Evolutionary conservation across 306 rosid species (phyloP).

Genomic region (Pyrus bretschneideri): DNA sequence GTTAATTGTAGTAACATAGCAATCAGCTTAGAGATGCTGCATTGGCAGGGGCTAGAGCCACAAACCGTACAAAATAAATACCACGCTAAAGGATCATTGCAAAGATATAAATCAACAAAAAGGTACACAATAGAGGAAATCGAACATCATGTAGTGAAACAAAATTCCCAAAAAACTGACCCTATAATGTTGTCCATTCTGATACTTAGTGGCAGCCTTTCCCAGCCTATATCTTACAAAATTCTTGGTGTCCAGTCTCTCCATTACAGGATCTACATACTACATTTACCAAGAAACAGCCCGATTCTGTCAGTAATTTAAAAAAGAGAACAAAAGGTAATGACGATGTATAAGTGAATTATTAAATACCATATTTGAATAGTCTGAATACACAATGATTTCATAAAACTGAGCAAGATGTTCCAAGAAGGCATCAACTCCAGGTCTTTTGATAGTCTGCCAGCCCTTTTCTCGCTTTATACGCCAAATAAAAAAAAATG

Average conservation of each 20-base stretch:
- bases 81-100: not conserved
- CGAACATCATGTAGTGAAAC: conserved; percentile 4
- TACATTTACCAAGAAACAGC: conserved; percentile 31
- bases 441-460: conserved; percentile 97
- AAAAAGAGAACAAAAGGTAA: not conserved
- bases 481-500: conserved; percentile 20
- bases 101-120: not conserved
- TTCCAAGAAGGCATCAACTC: conserved; percentile 96
- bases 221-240: conserved; percentile 75
- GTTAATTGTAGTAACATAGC: not conserved
- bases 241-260: conserved; percentile 80
- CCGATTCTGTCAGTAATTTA: conserved; percentile 4
- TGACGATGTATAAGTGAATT: conserved; percentile 10
- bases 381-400: conserved; percentile 78
- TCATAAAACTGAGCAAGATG: conserved; percentile 85
- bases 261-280: conserved; percentile 95
- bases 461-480: conserved; percentile 90
- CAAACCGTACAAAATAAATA: not conserved
- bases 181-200: conserved; percentile 81
- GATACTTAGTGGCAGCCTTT: conserved; percentile 89
- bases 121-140: not conserved
- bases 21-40: not conserved
- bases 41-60: not conserved
- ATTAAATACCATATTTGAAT: conserved; percentile 66
- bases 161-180: conserved; percentile 41